Conservation (phyloP, 2,329 filamentous ascomycete genomes). For the Fusarium duplospermum region DNA sequence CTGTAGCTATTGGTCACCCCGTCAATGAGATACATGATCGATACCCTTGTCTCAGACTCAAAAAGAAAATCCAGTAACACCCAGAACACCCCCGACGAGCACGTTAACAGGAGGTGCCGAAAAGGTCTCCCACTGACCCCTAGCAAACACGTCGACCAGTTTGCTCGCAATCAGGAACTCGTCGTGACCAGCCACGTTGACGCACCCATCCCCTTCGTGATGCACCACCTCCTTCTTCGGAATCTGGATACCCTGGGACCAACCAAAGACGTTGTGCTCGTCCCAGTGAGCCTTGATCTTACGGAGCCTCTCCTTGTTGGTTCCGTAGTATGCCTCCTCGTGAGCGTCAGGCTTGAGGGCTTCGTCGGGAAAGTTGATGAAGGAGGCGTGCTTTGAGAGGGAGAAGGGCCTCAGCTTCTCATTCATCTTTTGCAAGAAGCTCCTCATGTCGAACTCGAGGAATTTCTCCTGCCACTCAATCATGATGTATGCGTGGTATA, state of each 20-base stretch:
- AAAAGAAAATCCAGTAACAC: not conserved
- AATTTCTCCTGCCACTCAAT: conserved; percentile 48
- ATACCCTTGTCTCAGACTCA: not conserved
- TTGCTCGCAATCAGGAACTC: not conserved
- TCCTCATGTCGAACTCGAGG: conserved; percentile 46
- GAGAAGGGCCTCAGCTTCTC: conserved; percentile 34
- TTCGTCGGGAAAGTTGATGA: conserved; percentile 47
- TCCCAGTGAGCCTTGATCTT: conserved; percentile 47
- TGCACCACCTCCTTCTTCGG: not conserved
- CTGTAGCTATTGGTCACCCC: not conserved
- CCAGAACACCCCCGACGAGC: not conserved
- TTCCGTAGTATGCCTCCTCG: conserved; percentile 49
- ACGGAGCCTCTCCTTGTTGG: conserved; percentile 39
- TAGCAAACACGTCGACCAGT: not conserved
- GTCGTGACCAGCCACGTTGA: not conserved
- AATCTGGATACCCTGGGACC: conserved; percentile 41
- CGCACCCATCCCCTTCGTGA: not conserved
- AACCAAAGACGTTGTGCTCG: conserved; percentile 41
- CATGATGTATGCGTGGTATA: conserved; percentile 47
- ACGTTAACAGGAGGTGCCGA: not conserved
- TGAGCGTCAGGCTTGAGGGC: conserved; percentile 5
- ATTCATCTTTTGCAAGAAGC: conserved; percentile 37
- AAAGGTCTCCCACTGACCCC: not conserved
- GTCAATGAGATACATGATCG: not conserved
- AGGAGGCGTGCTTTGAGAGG: conserved; percentile 36